These are phyloP conservation scores for Kuraishia molischiana DNA, from an alignment of 805 yeast species.

Conservation along the genomic window DNA sequence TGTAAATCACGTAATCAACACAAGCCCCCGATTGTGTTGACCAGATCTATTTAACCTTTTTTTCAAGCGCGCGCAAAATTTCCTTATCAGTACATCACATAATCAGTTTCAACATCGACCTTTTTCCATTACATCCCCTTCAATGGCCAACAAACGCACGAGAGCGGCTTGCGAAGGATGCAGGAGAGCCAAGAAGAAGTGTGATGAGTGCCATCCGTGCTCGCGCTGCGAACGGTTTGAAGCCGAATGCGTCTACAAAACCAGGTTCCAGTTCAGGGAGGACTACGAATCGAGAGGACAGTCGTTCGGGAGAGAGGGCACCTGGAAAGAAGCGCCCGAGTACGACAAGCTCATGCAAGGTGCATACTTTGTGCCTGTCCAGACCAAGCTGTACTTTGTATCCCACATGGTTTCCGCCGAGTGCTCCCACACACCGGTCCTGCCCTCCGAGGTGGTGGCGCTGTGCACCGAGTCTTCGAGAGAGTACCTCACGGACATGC, in stretches of 20 bases:
- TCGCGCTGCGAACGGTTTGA: constrained; percentile 22
- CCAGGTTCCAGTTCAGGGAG: constrained; percentile 6
- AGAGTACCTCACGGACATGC: not conserved
- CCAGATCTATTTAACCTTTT: too few relatives aligned
- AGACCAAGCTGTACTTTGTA: not conserved
- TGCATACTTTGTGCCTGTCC: not conserved
- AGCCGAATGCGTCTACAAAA: constrained; percentile 4
- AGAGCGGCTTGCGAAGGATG: constrained; percentile 16
- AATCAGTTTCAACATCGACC: too few relatives aligned
- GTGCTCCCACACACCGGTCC: not conserved
- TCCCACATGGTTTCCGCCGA: not conserved
- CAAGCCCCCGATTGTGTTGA: too few relatives aligned
- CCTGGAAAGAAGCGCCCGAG: constrained; percentile 3
- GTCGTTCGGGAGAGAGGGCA: constrained; percentile 9
- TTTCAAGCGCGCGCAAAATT: too few relatives aligned
- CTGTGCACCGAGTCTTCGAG: not conserved
- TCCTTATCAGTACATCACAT: too few relatives aligned
- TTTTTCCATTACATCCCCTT: too few relatives aligned
- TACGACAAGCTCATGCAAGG: not conserved
- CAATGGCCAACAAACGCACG: not conserved
- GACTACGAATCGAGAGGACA: constrained; percentile 7
- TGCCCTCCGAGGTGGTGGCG: not conserved
- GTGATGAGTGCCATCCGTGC: constrained; percentile 32
- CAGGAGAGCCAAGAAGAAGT: constrained; percentile 14
- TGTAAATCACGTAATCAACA: too few relatives aligned